phyloP scores from a whole-genome alignment of 2,329 filamentous ascomycete genomes.

The Fusarium torreyae region DNA sequence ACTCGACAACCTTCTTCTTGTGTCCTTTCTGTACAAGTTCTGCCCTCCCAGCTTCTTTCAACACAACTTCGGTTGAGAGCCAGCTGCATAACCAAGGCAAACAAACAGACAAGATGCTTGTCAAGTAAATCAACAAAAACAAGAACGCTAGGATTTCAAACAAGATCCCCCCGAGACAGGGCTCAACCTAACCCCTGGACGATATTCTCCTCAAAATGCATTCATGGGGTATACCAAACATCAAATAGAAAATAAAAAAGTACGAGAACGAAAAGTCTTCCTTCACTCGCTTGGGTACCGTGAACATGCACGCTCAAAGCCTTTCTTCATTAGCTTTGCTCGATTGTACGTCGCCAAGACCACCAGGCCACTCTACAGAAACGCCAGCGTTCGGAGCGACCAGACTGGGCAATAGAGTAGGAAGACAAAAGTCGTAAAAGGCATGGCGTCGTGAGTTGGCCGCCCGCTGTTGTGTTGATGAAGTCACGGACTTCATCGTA shows the following conservation, averaged over 20 bases:
- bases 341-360: conserved; percentile 24
- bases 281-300: conserved; percentile 29
- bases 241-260: conserved; percentile 33
- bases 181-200: conserved; percentile 21
- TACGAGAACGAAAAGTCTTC: conserved; percentile 9
- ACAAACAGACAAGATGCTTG: conserved; percentile 21
- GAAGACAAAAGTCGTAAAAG: conserved; percentile 51
- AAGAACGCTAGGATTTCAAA: conserved; percentile 39
- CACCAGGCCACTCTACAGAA: conserved; percentile 26
- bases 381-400: conserved; percentile 37
- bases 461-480: conserved; percentile 37
- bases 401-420: conserved; percentile 28
- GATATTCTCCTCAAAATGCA: conserved; percentile 43
- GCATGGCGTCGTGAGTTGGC: conserved; percentile 55
- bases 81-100: conserved; percentile 11
- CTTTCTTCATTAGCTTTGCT: conserved; percentile 17
- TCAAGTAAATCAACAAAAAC: conserved; percentile 25
- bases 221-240: conserved; percentile 48
- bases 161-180: conserved; percentile 20
- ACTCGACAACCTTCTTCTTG: not conserved
- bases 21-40: not conserved
- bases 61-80: conserved; percentile 2
- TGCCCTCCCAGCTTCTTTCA: conserved; percentile 5
- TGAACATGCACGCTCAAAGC: conserved; percentile 11
- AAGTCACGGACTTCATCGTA: conserved; percentile 30